Base-by-base conservation (phyloP, 768 basidiomycete genomes). In the Suillus subalutaceus region DNA sequence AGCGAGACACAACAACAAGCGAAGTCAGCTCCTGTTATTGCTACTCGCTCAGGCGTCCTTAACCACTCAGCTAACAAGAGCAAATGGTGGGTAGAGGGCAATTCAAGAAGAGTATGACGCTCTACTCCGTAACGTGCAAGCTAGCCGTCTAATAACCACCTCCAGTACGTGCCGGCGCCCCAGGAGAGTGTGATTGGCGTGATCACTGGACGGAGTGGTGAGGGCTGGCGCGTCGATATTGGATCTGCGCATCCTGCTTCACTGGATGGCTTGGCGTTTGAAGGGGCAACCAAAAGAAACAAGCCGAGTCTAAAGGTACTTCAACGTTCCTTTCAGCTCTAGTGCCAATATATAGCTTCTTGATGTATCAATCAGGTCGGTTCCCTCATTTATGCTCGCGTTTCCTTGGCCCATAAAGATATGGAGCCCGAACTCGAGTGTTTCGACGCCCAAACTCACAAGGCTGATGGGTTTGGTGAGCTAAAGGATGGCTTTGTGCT, bases 381-480 rank as follows among this genome's bases (percentile, higher is more conserved):
- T 37, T 87, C 91, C 5, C 79, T 98, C 40, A 86, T 99, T 1
- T 99, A 97, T 75, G 95, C 95, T 0, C 88, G 96, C 32, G 90
- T 99, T 38, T 95, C 95, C 16, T 81, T 97, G 26, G 96, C 97
- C 6, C 94, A 96, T 73, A 93, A 95, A 72, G 96, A 99, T 76
- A 96, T 98, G 93, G 97, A 99, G 63, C 96, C 97, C 1, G 97
- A 99, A 73, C 81, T 99, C 10, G 95, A 97, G 74, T 99, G 97
- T 75, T 94, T 97, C 71, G 94, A 98, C 73, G 93, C 94, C 2
- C 91, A 95, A 71, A 94, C 93, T 32, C 90, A 88, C 68, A 99
- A 97, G 78, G 81, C 95, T 1, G 93, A 94, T 66, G 97, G 95
- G 0, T 98, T 93, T 71, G 97, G 97, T 1, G 96, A 96, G 70